Evolutionary conservation across 2,329 filamentous ascomycete genomes (phyloP), one percentile per base, ranked within the genome.

Genomic region (Fonsecaea pedrosoi): DNA sequence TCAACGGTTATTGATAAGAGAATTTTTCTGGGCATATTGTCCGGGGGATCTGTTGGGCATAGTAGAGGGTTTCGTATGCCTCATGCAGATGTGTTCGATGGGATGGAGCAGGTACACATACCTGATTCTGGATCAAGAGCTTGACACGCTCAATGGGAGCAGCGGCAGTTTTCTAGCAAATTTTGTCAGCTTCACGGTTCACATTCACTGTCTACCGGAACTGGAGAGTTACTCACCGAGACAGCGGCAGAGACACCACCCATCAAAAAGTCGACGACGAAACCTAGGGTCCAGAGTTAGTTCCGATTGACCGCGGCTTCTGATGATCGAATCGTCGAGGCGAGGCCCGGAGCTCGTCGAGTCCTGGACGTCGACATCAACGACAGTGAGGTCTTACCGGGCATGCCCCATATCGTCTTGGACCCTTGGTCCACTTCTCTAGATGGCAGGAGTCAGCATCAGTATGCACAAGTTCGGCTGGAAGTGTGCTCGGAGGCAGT

Each of bases 91-190:
- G 18, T 53, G 7, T 53, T 34, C 42, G 18, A 34, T 21, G 45
- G 57, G 15, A 25, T n/a, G 57, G 18, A 40, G 48, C 59, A 68
- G 54, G 32, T 68, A 64, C 63, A 87, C 92, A 75, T 89, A 97
- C 94, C 91, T 99, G 95, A 88, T 99, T 99, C 89, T 99, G 95
- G 87, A 99, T 96, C 81, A 99, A 92, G 82, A 99, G 95, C 94
- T 99, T 99, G 86, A 99, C 91, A 93, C 95, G 95, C 94, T 99
- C 95, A 79, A 99, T 99, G 85, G 95, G 95, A 86, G 95, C 95
- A 82, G 95, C 95, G 81, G 95, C 95, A 77, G 95, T 99, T 93
- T 99, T 99, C 70, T 73, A 35, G 45, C 1, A 54, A 30, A 32
- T 21, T 7, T 38, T 60, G 67, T 73, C 59, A 73, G 71, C 34